These are phyloP conservation scores for Aspergillus affinis DNA, from an alignment of 495 filamentous ascomycete genomes.

Conservation along the genomic window DNA sequence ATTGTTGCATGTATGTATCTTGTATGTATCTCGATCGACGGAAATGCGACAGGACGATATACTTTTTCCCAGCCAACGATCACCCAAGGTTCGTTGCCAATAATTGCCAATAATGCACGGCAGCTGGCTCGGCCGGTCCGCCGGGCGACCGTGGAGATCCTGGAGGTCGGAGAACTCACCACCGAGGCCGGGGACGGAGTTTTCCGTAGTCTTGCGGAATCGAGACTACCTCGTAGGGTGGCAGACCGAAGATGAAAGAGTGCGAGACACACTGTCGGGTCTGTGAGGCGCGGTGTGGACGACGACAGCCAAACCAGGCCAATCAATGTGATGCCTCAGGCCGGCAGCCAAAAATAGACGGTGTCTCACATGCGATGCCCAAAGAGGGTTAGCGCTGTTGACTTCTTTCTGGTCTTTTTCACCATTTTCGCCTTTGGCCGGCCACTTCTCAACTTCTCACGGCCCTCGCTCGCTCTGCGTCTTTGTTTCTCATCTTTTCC, in stretches of 20 bases:
- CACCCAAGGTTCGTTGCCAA: slow-evolving; percentile 13
- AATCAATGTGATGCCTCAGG: not conserved
- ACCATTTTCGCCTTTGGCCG: slow-evolving; percentile 10
- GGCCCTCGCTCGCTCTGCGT: not conserved
- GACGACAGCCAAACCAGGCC: not conserved
- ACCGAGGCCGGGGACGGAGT: not conserved
- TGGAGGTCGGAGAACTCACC: not conserved
- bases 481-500: slow-evolving; percentile 12
- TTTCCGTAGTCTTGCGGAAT: too few relatives aligned
- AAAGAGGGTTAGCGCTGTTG: slow-evolving; percentile 7
- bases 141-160: slow-evolving; percentile 3
- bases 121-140: not conserved
- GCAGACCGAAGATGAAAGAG: too few relatives aligned
- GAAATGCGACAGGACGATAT: not conserved
- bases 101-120: slow-evolving; percentile 12
- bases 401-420: slow-evolving; percentile 8
- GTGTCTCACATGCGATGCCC: slow-evolving; percentile 24
- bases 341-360: slow-evolving; percentile 22
- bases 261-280: too few relatives aligned
- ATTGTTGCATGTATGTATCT: not conserved
- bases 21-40: not conserved
- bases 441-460: not conserved
- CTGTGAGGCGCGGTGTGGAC: too few relatives aligned
- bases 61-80: not conserved
- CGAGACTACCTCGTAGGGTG: too few relatives aligned